Evolutionary conservation across 495 filamentous ascomycete genomes (phyloP).

Genomic region (Amorphotheca resinae): DNA sequence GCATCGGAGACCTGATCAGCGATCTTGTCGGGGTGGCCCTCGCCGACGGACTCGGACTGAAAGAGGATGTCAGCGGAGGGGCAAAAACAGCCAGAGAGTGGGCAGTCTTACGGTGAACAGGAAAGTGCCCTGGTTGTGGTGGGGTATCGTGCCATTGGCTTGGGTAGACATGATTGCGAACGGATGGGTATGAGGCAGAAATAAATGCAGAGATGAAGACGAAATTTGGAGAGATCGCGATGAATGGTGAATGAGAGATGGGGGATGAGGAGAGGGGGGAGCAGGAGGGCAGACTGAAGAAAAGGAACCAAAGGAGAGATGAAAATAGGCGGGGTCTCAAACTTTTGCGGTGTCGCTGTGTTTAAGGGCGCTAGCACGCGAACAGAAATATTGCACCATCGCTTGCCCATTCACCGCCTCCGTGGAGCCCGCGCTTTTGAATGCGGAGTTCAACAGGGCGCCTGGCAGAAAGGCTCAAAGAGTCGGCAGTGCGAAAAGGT

Average conservation of each 20-base stretch:
- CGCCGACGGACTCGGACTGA: conserved; percentile 89
- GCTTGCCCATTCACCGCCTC: no score
- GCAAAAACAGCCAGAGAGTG: conserved; percentile 10
- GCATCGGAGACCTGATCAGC: conserved; percentile 98
- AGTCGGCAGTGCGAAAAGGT: no score
- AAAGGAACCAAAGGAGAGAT: background rate
- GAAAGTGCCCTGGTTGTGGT: conserved; percentile 61
- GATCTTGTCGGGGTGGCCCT: conserved; percentile 97
- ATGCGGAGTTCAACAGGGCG: no score
- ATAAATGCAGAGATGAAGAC: conserved; percentile 2
- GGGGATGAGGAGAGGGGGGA: conserved; percentile 6
- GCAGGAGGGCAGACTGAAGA: background rate
- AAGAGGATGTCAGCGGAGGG: background rate
- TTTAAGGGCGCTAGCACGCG: no score
- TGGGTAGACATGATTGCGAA: conserved; percentile 17
- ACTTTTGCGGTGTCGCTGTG: no score
- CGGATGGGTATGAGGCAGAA: conserved; percentile 5
- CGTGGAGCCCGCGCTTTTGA: no score
- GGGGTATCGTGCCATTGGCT: conserved; percentile 13
- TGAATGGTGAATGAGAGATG: conserved; percentile 22
- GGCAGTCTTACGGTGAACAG: conserved; percentile 67
- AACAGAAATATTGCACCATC: no score
- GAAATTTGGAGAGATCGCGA: conserved; percentile 19
- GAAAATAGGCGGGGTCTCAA: background rate
- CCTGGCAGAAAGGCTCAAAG: no score